Conservation (phyloP, 148 eudicot species). For the Polygonum aviculare region DNA sequence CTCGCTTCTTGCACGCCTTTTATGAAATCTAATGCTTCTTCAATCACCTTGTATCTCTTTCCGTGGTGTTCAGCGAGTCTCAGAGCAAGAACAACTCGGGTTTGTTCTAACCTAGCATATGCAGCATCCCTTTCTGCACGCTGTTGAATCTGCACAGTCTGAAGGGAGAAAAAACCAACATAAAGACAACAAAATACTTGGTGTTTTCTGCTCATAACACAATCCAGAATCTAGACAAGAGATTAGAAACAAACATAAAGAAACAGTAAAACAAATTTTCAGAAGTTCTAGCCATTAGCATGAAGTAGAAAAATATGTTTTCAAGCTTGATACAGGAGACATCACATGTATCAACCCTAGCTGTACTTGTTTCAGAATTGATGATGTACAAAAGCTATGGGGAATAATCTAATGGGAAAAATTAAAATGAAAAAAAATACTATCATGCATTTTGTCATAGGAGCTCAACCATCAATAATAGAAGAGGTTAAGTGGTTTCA, state of each 20-base stretch:
- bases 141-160: constrained; percentile 84
- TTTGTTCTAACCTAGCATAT: constrained; percentile 82
- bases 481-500: not conserved
- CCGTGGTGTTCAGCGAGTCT: constrained; percentile 91
- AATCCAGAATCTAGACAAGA: not conserved
- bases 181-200: constrained; percentile 1
- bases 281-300: not conserved
- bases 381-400: not conserved
- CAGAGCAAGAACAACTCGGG: constrained; percentile 71
- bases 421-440: not conserved
- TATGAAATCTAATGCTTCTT: constrained; percentile 86
- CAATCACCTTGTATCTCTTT: constrained; percentile 71
- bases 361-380: not conserved
- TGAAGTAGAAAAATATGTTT: not conserved
- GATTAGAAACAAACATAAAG: not conserved
- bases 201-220: not conserved
- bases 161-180: constrained; percentile 15
- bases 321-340: not conserved
- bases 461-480: not conserved
- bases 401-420: not conserved
- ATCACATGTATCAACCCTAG: not conserved
- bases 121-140: constrained; percentile 91
- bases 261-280: not conserved
- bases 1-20: constrained; percentile 53
- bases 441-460: not conserved